Conservation (phyloP, 2,329 filamentous ascomycete genomes). For the Ascochyta fabae region DNA sequence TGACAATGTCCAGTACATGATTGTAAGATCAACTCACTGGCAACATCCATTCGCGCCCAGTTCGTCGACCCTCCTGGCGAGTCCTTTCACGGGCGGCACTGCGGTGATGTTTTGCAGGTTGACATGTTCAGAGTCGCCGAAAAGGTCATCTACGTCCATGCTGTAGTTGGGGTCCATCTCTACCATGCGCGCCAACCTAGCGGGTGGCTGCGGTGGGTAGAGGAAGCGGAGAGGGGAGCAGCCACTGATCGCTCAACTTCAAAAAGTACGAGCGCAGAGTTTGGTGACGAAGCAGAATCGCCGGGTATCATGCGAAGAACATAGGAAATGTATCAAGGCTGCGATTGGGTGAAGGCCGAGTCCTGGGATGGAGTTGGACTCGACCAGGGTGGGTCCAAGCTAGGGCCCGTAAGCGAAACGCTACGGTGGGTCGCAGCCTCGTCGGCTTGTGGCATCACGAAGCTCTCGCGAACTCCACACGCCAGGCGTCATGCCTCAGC, state of each 20-base stretch:
- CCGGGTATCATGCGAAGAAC: slow-evolving; percentile 32
- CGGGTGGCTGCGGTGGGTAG: slow-evolving; percentile 2
- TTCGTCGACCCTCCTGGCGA: slow-evolving; percentile 78
- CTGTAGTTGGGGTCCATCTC: slow-evolving; percentile 59
- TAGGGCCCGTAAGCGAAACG: slow-evolving; percentile 17
- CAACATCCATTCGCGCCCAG: slow-evolving; percentile 77
- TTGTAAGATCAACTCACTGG: slow-evolving; percentile 66
- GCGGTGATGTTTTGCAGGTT: slow-evolving; percentile 63
- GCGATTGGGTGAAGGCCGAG: slow-evolving; percentile 14
- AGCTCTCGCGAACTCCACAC: slow-evolving; percentile 18
- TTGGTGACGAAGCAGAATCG: slow-evolving; percentile 4
- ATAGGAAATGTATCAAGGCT: slow-evolving; percentile 14
- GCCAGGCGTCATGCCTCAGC: background rate
- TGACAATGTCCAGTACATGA: background rate
- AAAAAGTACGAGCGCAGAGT: slow-evolving; percentile 6
- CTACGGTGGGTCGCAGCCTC: slow-evolving; percentile 14
- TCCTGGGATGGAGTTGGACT: slow-evolving; percentile 22
- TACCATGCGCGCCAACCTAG: slow-evolving; percentile 38
- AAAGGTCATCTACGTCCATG: slow-evolving; percentile 54
- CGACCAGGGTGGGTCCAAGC: slow-evolving; percentile 19
- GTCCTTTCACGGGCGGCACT: slow-evolving; percentile 66
- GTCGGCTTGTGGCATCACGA: slow-evolving; percentile 19
- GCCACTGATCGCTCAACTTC: background rate
- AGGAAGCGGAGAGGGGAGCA: background rate
- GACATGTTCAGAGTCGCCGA: slow-evolving; percentile 62